Base-by-base conservation (phyloP, 768 basidiomycete genomes). In the Podaxis mareebaensis region DNA sequence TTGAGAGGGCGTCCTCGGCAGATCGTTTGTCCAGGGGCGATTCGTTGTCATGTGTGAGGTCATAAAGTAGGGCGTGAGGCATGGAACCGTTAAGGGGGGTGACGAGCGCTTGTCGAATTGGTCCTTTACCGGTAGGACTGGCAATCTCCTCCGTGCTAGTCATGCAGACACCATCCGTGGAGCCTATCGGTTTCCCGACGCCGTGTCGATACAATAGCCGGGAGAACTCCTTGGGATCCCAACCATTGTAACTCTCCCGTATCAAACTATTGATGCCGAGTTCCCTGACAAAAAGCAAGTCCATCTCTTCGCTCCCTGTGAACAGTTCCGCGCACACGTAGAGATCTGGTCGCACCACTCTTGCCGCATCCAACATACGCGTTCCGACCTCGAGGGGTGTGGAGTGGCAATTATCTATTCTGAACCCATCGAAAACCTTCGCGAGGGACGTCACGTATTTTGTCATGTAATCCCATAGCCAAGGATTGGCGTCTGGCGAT, bases 341-440 rank as follows among this genome's bases (percentile, higher is more conserved):
- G n/a, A 99, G 81, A 69, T 99, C 83, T 1, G 95, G 96, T 67
- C 94, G 94, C 57, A 87, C 86, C 22, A 87, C 87, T 36, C 97
- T 85, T 5, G 96, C 96, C 17, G 89, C 88, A 72, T 99, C 97
- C 39, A 99, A 87, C 80, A 99, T 89, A 51, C 82, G 80, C n/a
- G 90, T 89, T n/a, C 97, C 97, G n/a, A 99, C 95, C 67, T 93
- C 87, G 38, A 99, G 77, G 13, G 97, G 97, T 0, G 97, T 99
- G 3, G 96, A 99, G 76, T 99, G 96, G 66, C 95, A 97, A 72
- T 99, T 99, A 77, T 99, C 97, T 69, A 99, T 90, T 30, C 97
- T 87, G 84, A 99, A 99, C 10, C 97, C 97, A 64, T 98, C 91
- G 72, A 98, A 99, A 7, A 85, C 83, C 42, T 77, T 78, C 0